Evolutionary conservation across 2,329 filamentous ascomycete genomes (phyloP).

Genomic region (Metarhizium album): DNA sequence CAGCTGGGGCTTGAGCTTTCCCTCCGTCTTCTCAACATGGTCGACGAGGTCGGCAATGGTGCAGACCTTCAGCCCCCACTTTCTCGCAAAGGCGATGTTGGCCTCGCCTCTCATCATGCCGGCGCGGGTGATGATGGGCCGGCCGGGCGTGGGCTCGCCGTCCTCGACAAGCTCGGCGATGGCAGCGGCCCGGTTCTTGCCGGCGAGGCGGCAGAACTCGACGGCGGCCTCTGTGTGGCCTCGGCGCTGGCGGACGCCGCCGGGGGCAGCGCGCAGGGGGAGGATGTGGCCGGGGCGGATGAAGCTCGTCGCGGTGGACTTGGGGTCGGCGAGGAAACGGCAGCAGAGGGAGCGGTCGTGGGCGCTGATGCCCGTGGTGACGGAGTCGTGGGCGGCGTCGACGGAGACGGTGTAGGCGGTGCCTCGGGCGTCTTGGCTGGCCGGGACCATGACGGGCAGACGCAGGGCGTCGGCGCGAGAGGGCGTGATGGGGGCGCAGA

Average conservation of each 20-base stretch:
- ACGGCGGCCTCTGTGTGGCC: constrained; percentile 93
- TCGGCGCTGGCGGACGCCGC: constrained; percentile 66
- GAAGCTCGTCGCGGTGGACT: constrained; percentile 49
- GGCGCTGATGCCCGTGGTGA: constrained; percentile 85
- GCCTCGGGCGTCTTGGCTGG: constrained; percentile 68
- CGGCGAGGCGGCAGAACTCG: constrained; percentile 79
- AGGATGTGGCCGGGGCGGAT: constrained; percentile 83
- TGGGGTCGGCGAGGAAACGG: constrained; percentile 60
- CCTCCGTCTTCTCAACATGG: constrained; percentile 68
- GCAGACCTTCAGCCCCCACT: constrained; percentile 84
- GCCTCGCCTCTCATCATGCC: constrained; percentile 89
- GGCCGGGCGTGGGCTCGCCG: constrained; percentile 59
- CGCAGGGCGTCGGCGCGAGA: constrained; percentile 57
- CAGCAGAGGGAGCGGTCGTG: constrained; percentile 78
- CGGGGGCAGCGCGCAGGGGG: constrained; percentile 66
- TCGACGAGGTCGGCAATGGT: constrained; percentile 85
- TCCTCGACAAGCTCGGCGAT: constrained; percentile 92
- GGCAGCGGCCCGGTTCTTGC: constrained; percentile 64
- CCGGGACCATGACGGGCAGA: constrained; percentile 79
- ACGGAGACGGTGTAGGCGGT: constrained; percentile 91
- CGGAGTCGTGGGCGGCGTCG: constrained; percentile 61
- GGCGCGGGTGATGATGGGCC: constrained; percentile 52
- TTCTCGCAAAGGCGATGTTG: constrained; percentile 77
- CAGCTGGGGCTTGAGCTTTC: constrained; percentile 35
- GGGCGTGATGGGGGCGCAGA: constrained; percentile 76